These are phyloP conservation scores for Hypsizygus ulmarius DNA, from an alignment of 1,284 basidiomycete species.

Conservation along the genomic window DNA sequence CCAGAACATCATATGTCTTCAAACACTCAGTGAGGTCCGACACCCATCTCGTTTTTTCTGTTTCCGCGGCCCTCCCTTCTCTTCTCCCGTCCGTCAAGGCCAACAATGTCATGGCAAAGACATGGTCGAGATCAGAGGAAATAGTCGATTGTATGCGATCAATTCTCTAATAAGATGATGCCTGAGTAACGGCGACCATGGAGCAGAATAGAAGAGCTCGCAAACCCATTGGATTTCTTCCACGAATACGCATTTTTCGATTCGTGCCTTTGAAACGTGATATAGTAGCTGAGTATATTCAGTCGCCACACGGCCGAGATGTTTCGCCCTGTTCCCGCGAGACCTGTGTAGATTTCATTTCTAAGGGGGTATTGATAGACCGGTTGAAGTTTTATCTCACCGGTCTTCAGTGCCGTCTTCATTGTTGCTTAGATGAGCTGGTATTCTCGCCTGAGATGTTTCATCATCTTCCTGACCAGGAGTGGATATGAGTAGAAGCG, in stretches of 20 bases:
- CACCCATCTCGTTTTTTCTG: conserved; percentile 61
- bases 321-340: conserved; percentile 72
- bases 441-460: conserved; percentile 31
- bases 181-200: conserved; percentile 15
- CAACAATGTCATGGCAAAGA: conserved; percentile 61
- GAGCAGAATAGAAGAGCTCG: conserved; percentile 28
- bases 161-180: conserved; percentile 56
- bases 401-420: conserved; percentile 36
- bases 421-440: conserved; percentile 25
- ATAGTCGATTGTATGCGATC: conserved; percentile 78
- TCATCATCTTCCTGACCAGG: conserved; percentile 43
- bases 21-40: conserved; percentile 77
- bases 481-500: conserved; percentile 65
- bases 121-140: conserved; percentile 78
- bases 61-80: conserved; percentile 46
- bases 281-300: conserved; percentile 95
- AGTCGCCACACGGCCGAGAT: conserved; percentile 79
- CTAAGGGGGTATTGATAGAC: not conserved
- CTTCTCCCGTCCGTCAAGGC: conserved; percentile 47
- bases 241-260: conserved; percentile 74
- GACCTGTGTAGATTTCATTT: conserved; percentile 35
- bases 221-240: conserved; percentile 84
- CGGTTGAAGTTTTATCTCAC: conserved; percentile 27
- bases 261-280: conserved; percentile 78
- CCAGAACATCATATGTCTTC: conserved; percentile 77